phyloP scores from a whole-genome alignment of 257 asterid genomes.

The Cordia subcordata region DNA sequence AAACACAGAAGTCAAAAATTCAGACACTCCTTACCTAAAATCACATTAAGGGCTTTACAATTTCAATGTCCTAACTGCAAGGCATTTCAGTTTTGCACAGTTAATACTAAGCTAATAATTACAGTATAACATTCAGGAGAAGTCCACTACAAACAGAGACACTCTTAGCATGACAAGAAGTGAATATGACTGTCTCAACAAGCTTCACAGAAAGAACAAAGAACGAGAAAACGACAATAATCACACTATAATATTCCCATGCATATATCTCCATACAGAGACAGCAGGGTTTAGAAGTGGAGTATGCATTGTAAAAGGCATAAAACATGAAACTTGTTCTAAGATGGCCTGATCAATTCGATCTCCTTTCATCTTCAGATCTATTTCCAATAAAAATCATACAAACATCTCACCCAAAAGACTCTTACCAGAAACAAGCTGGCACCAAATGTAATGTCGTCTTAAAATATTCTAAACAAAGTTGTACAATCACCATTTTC shows the following conservation, averaged over 20 bases:
- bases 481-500: not conserved
- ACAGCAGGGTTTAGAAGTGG: too few species aligned
- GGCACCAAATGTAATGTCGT: not conserved
- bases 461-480: not conserved
- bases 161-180: not conserved
- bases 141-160: too few species aligned
- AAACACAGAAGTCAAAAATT: conserved; percentile 1
- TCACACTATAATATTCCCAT: not conserved
- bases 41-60: too few species aligned
- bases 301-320: too few species aligned
- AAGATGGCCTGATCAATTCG: too few species aligned
- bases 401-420: not conserved
- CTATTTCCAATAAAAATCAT: too few species aligned
- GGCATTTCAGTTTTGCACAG: too few species aligned
- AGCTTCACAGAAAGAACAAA: not conserved
- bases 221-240: not conserved
- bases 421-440: not conserved
- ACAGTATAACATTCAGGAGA: too few species aligned
- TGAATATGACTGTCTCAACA: not conserved
- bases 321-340: too few species aligned
- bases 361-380: too few species aligned
- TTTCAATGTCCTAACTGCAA: too few species aligned
- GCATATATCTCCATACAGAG: not conserved
- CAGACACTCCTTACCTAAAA: not conserved
- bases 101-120: too few species aligned